Evolutionary conservation across 2,329 filamentous ascomycete genomes (phyloP).

Genomic region (Fusarium chlamydosporum): DNA sequence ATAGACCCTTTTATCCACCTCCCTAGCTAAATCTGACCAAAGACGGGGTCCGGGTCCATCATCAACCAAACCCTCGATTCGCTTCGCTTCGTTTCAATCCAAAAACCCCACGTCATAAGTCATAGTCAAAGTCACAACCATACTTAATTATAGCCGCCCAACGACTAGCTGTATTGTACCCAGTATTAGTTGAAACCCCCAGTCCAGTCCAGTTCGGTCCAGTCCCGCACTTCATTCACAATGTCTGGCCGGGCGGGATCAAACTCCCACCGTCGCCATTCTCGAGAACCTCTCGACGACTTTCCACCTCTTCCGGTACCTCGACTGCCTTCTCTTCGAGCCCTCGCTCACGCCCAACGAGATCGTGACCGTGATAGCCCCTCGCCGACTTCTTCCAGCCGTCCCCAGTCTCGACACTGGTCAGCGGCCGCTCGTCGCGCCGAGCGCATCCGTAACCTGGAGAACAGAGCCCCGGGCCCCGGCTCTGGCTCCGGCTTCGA

Average conservation of each 20-base stretch:
- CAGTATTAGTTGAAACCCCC: conserved; percentile 16
- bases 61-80: conserved; percentile 26
- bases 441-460: conserved; percentile 56
- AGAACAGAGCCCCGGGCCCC: conserved; percentile 48
- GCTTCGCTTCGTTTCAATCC: conserved; percentile 34
- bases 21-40: conserved; percentile 12
- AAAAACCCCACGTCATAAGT: conserved; percentile 40
- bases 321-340: conserved; percentile 54
- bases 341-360: conserved; percentile 50
- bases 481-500: conserved; percentile 43
- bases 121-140: conserved; percentile 17
- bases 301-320: conserved; percentile 53
- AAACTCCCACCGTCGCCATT: conserved; percentile 52
- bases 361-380: conserved; percentile 50
- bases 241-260: conserved; percentile 56
- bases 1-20: conserved; percentile 29
- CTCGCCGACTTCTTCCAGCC: conserved; percentile 42
- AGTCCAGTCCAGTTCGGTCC: background rate
- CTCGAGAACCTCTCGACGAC: conserved; percentile 52
- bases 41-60: conserved; percentile 18
- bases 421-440: conserved; percentile 53
- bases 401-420: conserved; percentile 48
- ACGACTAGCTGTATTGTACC: conserved; percentile 24
- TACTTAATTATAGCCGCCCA: conserved; percentile 33
- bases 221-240: conserved; percentile 26